Base-by-base conservation (phyloP, 371 early-diverging fungal genomes). In the Conidiobolus incongruus region DNA sequence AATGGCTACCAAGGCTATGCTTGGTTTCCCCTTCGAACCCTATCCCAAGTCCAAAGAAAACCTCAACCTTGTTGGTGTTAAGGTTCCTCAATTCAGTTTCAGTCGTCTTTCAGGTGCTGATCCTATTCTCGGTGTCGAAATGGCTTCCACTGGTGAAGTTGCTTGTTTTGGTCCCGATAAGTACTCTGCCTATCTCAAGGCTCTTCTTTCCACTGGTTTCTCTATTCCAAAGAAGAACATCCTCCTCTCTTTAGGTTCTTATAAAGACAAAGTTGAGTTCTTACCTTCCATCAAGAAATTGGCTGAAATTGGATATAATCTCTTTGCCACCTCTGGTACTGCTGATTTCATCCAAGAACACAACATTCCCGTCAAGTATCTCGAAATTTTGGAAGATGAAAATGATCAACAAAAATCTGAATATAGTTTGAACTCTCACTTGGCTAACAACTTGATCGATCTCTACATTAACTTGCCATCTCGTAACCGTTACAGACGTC, bases 81-180 rank as follows among this genome's bases (percentile, higher is more conserved):
- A 93, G 66, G 88, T 83, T 17, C 89, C 91, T 34, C 81, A 88
- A 53, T 93, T 90, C 73, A 75, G 76, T 26, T 93, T 83, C 79
- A 82, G 83, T 37, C 83, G 94, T 45, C 67, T 93, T 37, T 73
- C 74, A 5, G 90, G 94, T 35, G 91, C 94, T 22, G 94, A 93
- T 54, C 91, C 94, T 30, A 71, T 86, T 62, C 65, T 93, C 37
- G 91, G 91, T 42, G 94, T 93, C 33, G 94, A 93, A 56, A 93
- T 93, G 91, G 81, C 89, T n/a, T 86, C 87, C 7, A 93, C 94
- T 1, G 94, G 94, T 47, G 94, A 93, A 65, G 90, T 93, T 20
- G 94, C 94, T 0, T 88, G 90, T 64, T 93, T 93, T 48, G 94
- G 94, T 23, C 62, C 68, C 17, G 77, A 84, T 50, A 76, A 85